Percentiles rank a stretch among this genome's conserved stretches.
phyloP scores from a whole-genome alignment of 176 grass and related monocot species.

The Miscanthus lutarioriparius region DNA sequence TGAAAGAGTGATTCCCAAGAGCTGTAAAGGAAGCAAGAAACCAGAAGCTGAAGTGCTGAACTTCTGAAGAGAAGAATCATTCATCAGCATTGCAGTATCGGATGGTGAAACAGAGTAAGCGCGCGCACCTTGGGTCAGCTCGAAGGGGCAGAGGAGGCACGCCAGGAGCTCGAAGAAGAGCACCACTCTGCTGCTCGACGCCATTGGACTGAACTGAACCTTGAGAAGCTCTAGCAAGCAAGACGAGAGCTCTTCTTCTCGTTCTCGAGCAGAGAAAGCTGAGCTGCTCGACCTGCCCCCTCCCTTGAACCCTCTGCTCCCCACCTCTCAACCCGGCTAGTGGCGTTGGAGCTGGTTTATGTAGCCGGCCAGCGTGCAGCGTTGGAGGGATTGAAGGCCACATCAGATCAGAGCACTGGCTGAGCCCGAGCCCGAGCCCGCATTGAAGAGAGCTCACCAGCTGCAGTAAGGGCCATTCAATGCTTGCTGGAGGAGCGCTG shows the following conservation, averaged over 20 bases:
- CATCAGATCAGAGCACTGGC: not conserved
- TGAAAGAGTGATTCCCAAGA: too few relatives aligned
- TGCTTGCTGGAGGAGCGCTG: constrained; percentile 35
- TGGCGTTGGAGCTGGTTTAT: constrained; percentile 25
- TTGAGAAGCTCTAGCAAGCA: constrained; percentile 12
- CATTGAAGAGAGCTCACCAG: constrained; percentile 57
- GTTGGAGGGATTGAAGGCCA: constrained; percentile 17
- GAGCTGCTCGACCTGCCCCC: not conserved
- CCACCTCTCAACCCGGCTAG: constrained; percentile 18
- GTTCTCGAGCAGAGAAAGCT: not conserved
- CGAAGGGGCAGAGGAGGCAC: constrained; percentile 44
- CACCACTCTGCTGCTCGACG: constrained; percentile 2
- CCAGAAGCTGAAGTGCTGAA: too few relatives aligned
- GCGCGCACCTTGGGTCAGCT: constrained; percentile 37
- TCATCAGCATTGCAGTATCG: constrained; percentile 4
- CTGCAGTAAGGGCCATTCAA: constrained; percentile 45
- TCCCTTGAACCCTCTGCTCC: not conserved
- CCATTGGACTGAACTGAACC: constrained; percentile 37
- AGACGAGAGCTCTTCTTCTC: not conserved
- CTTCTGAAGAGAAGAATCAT: too few relatives aligned
- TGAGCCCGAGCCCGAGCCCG: constrained; percentile 12
- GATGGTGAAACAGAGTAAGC: not conserved
- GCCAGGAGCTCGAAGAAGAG: constrained; percentile 36
- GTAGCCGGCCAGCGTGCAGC: constrained; percentile 29
- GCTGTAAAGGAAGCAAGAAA: too few relatives aligned